phyloP scores from a whole-genome alignment of 352 stramenopile species.

The Phytopythium boreale region DNA sequence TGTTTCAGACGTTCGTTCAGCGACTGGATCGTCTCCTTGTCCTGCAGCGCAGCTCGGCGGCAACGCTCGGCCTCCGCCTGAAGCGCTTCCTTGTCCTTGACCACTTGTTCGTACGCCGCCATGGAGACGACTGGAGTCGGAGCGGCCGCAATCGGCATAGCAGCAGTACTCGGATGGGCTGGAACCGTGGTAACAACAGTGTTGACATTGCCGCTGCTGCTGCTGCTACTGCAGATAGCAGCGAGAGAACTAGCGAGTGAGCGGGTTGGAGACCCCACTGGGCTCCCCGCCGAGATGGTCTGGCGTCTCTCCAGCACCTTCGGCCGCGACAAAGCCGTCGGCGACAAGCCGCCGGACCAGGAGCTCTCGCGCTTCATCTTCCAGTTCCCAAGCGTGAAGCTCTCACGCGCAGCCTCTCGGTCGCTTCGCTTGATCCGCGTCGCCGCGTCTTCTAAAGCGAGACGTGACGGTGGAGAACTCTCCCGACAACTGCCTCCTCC shows the following conservation, averaged over 20 bases:
- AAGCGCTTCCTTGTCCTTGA: constrained; percentile 36
- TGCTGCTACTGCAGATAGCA: background rate
- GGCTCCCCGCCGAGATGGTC: constrained; percentile 4
- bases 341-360: background rate
- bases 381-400: background rate
- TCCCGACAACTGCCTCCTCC: background rate
- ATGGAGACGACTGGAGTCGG: constrained; percentile 10
- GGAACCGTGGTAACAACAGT: background rate
- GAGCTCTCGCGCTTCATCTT: constrained; percentile 7
- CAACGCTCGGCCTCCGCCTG: constrained; percentile 18
- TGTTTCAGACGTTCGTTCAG: constrained; percentile 38
- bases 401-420: constrained; percentile 3
- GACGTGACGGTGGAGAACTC: background rate
- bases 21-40: constrained; percentile 37
- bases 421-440: constrained; percentile 8
- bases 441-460: too few relatives aligned
- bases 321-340: background rate
- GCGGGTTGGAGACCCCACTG: constrained; percentile 8
- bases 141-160: background rate
- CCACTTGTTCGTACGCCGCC: constrained; percentile 32
- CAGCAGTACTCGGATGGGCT: background rate
- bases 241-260: constrained; percentile 9
- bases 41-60: constrained; percentile 10
- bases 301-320: constrained; percentile 5
- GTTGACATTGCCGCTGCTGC: too few relatives aligned